A percentile compares a stretch with the other conserved stretches of the same genome.
phyloP scores from a whole-genome alignment of 345 rosid species.

The Pistacia vera region DNA sequence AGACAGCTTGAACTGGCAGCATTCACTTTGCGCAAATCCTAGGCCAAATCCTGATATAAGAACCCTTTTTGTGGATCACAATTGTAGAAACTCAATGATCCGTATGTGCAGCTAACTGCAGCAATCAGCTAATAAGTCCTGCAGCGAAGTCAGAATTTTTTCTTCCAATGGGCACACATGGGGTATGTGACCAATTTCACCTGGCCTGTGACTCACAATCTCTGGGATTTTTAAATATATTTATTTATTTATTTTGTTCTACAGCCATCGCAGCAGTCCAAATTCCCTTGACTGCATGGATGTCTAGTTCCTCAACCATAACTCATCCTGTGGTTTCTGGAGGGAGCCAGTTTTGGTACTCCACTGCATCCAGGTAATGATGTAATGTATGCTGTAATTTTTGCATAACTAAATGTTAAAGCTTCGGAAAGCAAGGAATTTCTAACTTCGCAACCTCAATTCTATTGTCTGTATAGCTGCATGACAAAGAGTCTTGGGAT shows the following conservation, averaged over 20 bases:
- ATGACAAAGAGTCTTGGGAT: conserved; percentile 26
- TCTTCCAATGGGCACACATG: conserved; percentile 27
- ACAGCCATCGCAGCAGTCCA: conserved; percentile 21
- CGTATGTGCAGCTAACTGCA: conserved; percentile 21
- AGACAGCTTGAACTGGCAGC: conserved; percentile 57
- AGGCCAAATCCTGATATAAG: conserved; percentile 39
- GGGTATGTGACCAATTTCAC: conserved; percentile 21
- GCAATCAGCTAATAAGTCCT: conserved; percentile 25
- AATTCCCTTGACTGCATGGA: conserved; percentile 31
- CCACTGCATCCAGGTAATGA: conserved; percentile 25
- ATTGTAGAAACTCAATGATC: conserved; percentile 35
- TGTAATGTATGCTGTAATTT: background rate
- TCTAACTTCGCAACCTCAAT: background rate
- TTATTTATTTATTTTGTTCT: background rate
- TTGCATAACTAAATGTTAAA: background rate
- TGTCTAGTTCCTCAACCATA: conserved; percentile 25
- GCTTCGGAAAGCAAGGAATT: background rate
- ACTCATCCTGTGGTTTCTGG: conserved; percentile 25
- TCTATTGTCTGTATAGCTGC: conserved; percentile 22
- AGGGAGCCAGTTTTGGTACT: conserved; percentile 18
- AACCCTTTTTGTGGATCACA: conserved; percentile 45
- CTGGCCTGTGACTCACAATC: background rate
- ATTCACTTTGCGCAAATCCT: conserved; percentile 37
- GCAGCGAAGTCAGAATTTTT: conserved; percentile 34
- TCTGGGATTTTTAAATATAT: background rate